These are phyloP conservation scores for Obba rivulosa DNA, from an alignment of 768 basidiomycete genomes.

Conservation along the genomic window DNA sequence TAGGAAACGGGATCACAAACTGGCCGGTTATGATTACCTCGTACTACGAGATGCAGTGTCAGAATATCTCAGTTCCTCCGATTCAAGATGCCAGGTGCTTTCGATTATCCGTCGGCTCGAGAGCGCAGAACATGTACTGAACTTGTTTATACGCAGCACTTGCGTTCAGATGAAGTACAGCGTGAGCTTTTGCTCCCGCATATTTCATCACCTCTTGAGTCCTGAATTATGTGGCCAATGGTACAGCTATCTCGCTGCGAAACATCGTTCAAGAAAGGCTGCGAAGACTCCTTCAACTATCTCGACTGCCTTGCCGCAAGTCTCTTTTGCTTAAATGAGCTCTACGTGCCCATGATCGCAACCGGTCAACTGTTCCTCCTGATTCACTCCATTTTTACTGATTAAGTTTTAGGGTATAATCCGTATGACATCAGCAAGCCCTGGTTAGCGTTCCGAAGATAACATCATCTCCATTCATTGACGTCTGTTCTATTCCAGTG, in stretches of 20 bases:
- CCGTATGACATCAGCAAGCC: slow-evolving; percentile 66
- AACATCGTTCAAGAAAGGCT: slow-evolving; percentile 31
- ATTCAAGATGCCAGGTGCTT: slow-evolving; percentile 40
- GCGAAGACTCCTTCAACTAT: slow-evolving; percentile 38
- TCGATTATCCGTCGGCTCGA: not conserved
- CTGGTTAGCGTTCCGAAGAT: slow-evolving; percentile 29
- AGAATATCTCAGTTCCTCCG: slow-evolving; percentile 34
- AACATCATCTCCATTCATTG: not conserved
- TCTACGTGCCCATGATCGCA: slow-evolving; percentile 21
- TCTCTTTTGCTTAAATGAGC: slow-evolving; percentile 30
- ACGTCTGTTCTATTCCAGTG: slow-evolving; percentile 16
- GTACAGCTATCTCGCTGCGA: slow-evolving; percentile 40
- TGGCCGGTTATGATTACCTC: slow-evolving; percentile 32
- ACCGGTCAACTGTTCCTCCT: slow-evolving; percentile 22
- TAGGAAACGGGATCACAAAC: slow-evolving; percentile 44
- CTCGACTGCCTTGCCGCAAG: slow-evolving; percentile 38
- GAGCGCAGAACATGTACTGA: not conserved
- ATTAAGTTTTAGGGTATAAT: slow-evolving; percentile 34
- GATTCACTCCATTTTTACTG: slow-evolving; percentile 20
- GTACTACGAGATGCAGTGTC: slow-evolving; percentile 51
- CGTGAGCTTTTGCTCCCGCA: slow-evolving; percentile 23
- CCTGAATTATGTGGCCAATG: not conserved
- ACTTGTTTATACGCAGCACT: slow-evolving; percentile 13
- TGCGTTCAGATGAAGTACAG: slow-evolving; percentile 41
- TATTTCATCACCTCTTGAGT: not conserved